Conservation (phyloP, 805 yeast species). For the Kuraishia ogatae region DNA sequence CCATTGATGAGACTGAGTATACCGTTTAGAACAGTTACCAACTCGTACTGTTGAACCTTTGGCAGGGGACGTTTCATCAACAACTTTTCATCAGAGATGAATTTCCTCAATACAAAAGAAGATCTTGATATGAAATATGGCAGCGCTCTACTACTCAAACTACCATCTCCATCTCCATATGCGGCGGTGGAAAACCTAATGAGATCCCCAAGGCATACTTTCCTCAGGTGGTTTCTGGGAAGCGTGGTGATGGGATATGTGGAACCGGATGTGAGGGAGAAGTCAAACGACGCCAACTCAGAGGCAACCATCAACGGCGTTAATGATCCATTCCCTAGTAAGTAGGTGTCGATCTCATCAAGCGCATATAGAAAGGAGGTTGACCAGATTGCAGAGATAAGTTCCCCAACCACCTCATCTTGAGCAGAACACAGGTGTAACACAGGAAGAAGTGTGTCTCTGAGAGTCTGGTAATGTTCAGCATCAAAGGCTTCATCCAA, state of each 20-base stretch:
- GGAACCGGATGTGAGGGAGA: slow-evolving; percentile 51
- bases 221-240: slow-evolving; percentile 39
- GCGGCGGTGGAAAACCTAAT: slow-evolving; percentile 28
- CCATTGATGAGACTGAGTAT: slow-evolving; percentile 11
- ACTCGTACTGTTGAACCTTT: slow-evolving; percentile 54
- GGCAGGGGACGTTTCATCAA: slow-evolving; percentile 59
- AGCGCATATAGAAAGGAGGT: slow-evolving; percentile 51
- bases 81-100: slow-evolving; percentile 53
- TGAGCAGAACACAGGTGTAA: slow-evolving; percentile 21
- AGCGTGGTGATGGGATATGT: slow-evolving; percentile 39
- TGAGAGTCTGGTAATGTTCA: slow-evolving; percentile 32
- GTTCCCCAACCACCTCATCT: slow-evolving; percentile 27
- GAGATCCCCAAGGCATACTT: slow-evolving; percentile 47
- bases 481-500: slow-evolving; percentile 26
- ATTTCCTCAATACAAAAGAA: slow-evolving; percentile 53
- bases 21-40: slow-evolving; percentile 38
- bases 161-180: slow-evolving; percentile 12
- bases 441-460: slow-evolving; percentile 30
- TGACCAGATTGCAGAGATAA: slow-evolving; percentile 43
- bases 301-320: slow-evolving; percentile 26
- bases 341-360: slow-evolving; percentile 40
- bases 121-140: slow-evolving; percentile 49
- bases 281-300: slow-evolving; percentile 29
- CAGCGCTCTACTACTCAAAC: slow-evolving; percentile 7
- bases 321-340: slow-evolving; percentile 10